Conservation (phyloP, 2,329 filamentous ascomycete genomes). For the Penicillium sp. region DNA sequence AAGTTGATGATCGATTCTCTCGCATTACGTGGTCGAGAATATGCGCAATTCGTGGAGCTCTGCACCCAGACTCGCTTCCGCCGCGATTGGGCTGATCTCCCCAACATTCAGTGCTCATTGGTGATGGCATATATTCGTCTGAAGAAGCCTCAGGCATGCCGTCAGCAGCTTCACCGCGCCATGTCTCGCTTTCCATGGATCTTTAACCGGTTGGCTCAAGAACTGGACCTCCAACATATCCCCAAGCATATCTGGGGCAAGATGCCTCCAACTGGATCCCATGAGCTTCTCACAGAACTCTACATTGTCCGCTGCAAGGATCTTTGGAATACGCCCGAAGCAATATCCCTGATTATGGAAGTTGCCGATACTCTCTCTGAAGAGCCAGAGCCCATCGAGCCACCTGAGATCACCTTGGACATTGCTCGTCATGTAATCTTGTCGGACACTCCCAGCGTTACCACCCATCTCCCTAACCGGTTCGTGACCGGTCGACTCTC, state of each 20-base stretch:
- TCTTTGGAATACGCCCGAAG: constrained; percentile 79
- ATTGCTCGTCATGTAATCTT: constrained; percentile 77
- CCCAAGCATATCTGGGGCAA: constrained; percentile 83
- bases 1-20: constrained; percentile 78
- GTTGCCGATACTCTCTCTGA: constrained; percentile 58
- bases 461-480: constrained; percentile 65
- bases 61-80: constrained; percentile 53
- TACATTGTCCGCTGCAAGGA: constrained; percentile 77
- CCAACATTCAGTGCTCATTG: constrained; percentile 73
- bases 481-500: constrained; percentile 67
- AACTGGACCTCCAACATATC: constrained; percentile 71
- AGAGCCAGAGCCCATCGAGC: constrained; percentile 45
- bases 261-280: constrained; percentile 62
- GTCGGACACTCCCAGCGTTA: constrained; percentile 70
- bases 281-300: constrained; percentile 70
- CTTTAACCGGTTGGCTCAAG: constrained; percentile 75
- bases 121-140: constrained; percentile 74
- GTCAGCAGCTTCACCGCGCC: constrained; percentile 63
- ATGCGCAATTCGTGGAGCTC: constrained; percentile 72
- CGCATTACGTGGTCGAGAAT: constrained; percentile 76
- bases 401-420: constrained; percentile 50
- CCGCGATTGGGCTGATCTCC: constrained; percentile 55
- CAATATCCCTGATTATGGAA: constrained; percentile 66
- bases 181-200: constrained; percentile 81
- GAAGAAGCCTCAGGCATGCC: constrained; percentile 64